Percentiles rank a stretch among this genome's conserved stretches.
phyloP scores from a whole-genome alignment of 2,329 filamentous ascomycete genomes.

The Claviceps sp. region DNA sequence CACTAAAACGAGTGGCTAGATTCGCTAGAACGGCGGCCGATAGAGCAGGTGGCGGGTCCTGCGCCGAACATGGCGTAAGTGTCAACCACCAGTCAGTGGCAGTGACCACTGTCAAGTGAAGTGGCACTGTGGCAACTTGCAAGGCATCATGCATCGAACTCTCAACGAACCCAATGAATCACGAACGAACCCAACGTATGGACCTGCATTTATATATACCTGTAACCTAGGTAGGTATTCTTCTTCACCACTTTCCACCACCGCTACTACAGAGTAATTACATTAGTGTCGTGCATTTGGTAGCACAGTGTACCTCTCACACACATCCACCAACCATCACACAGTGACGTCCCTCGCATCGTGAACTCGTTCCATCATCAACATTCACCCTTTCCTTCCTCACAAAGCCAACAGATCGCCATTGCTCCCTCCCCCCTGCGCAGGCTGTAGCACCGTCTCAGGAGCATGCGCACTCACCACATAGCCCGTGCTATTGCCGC shows the following conservation, averaged over 20 bases:
- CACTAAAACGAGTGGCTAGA: too few species aligned
- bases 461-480: constrained; percentile 75
- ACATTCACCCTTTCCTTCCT: neutral
- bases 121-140: too few species aligned
- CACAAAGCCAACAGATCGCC: constrained; percentile 58
- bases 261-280: too few species aligned
- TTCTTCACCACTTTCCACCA: neutral
- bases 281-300: neutral
- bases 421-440: constrained; percentile 49
- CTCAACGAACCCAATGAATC: too few species aligned
- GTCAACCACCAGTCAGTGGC: too few species aligned
- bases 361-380: neutral
- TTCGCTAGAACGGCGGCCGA: too few species aligned
- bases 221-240: neutral
- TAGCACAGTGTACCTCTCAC: neutral
- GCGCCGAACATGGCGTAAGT: too few species aligned
- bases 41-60: too few species aligned
- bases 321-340: neutral
- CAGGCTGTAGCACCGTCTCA: constrained; percentile 61
- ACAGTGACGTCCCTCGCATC: neutral
- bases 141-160: too few species aligned
- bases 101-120: too few species aligned
- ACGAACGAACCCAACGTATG: too few species aligned
- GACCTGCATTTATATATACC: too few species aligned
- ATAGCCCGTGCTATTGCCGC: constrained; percentile 40